Conservation (phyloP, 306 rosid species). For the Dalbergia oliveri region DNA sequence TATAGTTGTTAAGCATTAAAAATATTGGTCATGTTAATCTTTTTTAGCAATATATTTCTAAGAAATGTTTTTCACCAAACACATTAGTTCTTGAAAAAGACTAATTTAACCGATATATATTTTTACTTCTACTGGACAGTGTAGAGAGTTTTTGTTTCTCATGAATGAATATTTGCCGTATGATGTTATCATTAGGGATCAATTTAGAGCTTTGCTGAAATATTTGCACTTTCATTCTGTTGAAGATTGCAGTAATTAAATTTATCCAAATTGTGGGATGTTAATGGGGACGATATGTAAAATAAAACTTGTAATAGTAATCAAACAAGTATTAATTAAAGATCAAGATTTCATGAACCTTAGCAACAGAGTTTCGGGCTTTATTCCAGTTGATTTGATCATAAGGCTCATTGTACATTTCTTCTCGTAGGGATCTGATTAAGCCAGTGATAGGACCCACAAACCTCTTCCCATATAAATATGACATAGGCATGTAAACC, state of each 20-base stretch:
- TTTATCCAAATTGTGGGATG: background rate
- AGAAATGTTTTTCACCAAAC: no score
- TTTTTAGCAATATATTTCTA: no score
- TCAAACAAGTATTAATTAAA: background rate
- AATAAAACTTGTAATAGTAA: background rate
- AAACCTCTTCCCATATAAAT: slow-evolving; percentile 73
- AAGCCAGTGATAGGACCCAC: slow-evolving; percentile 65
- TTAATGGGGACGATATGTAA: background rate
- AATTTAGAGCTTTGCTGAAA: background rate
- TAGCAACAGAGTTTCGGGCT: slow-evolving; percentile 58
- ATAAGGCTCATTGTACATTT: slow-evolving; percentile 59
- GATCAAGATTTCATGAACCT: slow-evolving; percentile 14
- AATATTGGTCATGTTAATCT: no score
- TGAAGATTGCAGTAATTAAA: background rate
- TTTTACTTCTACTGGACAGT: no score
- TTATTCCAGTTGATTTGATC: slow-evolving; percentile 58
- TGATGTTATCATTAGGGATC: no score
- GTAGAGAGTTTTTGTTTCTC: no score
- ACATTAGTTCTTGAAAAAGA: no score
- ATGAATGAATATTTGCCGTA: no score
- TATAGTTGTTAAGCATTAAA: no score
- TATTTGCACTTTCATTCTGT: background rate
- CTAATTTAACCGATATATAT: no score
- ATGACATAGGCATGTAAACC: slow-evolving; percentile 85
- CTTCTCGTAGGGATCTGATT: slow-evolving; percentile 56